phyloP scores from a whole-genome alignment of 2,329 filamentous ascomycete species.

The Lecanicillium sp. region DNA sequence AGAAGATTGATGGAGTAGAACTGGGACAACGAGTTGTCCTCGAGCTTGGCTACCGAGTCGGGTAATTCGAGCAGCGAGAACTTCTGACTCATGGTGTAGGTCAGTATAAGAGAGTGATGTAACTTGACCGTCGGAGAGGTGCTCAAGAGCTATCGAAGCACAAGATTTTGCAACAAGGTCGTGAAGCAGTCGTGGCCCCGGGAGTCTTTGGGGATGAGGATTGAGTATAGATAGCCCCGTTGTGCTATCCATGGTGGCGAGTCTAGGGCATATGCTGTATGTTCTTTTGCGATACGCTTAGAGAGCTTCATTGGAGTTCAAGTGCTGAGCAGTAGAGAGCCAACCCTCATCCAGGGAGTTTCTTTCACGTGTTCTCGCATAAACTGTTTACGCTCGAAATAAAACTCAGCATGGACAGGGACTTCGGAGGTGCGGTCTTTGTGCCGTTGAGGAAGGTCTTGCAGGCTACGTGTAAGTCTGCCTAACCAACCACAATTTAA shows the following conservation, averaged over 20 bases:
- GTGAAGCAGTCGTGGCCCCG: slow-evolving; percentile 39
- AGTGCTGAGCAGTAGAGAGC: too few species aligned
- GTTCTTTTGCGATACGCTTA: too few species aligned
- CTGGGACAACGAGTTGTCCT: slow-evolving; percentile 52
- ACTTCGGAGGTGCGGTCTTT: too few species aligned
- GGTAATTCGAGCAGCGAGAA: slow-evolving; percentile 44
- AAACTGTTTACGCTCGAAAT: too few species aligned
- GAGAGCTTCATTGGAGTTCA: too few species aligned
- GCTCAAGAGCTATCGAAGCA: slow-evolving; percentile 22
- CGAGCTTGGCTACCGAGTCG: slow-evolving; percentile 5
- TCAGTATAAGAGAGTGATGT: slow-evolving; percentile 50
- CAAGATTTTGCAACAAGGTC: slow-evolving; percentile 46
- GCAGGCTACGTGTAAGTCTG: too few species aligned
- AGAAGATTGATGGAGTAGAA: slow-evolving; percentile 69
- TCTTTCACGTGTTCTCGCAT: too few species aligned
- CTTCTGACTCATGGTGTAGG: slow-evolving; percentile 50
- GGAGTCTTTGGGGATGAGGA: slow-evolving; percentile 27
- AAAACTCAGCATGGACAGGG: too few species aligned
- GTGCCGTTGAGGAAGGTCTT: too few species aligned
- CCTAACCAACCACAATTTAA: too few species aligned
- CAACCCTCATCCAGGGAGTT: too few species aligned
- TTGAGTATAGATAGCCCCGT: slow-evolving; percentile 37
- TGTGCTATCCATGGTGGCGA: slow-evolving; percentile 17
- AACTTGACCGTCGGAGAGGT: slow-evolving; percentile 16
- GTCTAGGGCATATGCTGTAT: too few species aligned